Conservation (phyloP, 2,329 filamentous ascomycete genomes). For the Sporothrix dimorphospora region DNA sequence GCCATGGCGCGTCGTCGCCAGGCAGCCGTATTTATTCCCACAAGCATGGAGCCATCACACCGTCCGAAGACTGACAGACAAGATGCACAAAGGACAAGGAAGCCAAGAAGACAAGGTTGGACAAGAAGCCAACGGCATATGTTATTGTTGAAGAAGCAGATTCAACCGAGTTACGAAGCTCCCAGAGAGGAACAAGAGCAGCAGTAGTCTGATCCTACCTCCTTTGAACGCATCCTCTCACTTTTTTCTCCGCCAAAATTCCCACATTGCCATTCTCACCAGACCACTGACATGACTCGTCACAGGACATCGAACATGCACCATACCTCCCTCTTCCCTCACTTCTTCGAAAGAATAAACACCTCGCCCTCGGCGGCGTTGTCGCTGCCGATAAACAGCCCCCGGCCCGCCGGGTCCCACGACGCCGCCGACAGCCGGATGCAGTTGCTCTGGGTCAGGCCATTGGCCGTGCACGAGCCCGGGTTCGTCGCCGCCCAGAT, state of each 20-base stretch:
- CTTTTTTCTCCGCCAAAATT: not conserved
- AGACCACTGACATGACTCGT: no score
- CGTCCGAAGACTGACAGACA: no score
- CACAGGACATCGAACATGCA: not conserved
- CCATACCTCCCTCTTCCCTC: not conserved
- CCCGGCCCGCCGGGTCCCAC: conserved; percentile 43
- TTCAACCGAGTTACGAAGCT: not conserved
- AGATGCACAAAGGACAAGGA: not conserved
- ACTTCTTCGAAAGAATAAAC: conserved; percentile 37
- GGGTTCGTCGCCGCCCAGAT: conserved; percentile 38
- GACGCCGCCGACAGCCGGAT: conserved; percentile 41
- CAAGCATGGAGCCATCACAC: not conserved
- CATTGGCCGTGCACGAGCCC: conserved; percentile 40
- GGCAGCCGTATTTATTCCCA: not conserved
- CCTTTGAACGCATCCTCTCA: not conserved
- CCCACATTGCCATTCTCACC: not conserved
- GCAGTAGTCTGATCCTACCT: not conserved
- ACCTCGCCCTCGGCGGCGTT: conserved; percentile 44
- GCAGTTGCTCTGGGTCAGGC: conserved; percentile 44
- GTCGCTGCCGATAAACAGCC: conserved; percentile 45
- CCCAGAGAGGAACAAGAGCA: not conserved
- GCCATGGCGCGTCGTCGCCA: not conserved
- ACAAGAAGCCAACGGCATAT: not conserved
- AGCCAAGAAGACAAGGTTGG: not conserved
- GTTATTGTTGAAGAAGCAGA: not conserved